A percentile compares a stretch with the other conserved stretches of the same genome.
phyloP scores from a whole-genome alignment of 2,329 filamentous ascomycete species.

The Thelonectria olida region DNA sequence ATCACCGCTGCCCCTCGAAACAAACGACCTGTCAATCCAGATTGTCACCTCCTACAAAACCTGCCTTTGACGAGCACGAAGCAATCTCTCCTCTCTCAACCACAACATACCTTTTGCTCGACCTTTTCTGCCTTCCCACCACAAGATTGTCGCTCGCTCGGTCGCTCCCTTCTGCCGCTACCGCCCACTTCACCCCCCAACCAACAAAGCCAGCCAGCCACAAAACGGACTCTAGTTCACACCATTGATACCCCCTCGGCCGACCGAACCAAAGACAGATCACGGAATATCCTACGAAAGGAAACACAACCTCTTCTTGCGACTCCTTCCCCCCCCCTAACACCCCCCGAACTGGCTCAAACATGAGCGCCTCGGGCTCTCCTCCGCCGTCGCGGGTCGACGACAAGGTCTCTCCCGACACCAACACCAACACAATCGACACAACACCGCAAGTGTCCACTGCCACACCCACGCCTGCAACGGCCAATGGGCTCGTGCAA shows the following conservation, averaged over 20 bases:
- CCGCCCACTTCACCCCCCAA: constrained; percentile 5
- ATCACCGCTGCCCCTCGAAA: not conserved
- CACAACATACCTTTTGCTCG: not conserved
- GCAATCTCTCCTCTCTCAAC: not conserved
- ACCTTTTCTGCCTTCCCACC: not conserved
- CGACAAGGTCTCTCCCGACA: constrained; percentile 29
- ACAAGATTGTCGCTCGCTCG: not conserved
- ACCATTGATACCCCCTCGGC: constrained; percentile 7
- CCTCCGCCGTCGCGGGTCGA: constrained; percentile 41
- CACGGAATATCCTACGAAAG: constrained; percentile 12
- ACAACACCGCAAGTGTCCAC: constrained; percentile 20
- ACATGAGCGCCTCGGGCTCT: constrained; percentile 34
- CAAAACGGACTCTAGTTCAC: not conserved
- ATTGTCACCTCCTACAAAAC: not conserved
- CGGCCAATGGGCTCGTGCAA: constrained; percentile 3
- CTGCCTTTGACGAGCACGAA: not conserved
- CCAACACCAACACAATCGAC: constrained; percentile 23
- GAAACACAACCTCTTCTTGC: not conserved
- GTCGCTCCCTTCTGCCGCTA: constrained; percentile 5
- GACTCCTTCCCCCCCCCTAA: not conserved
- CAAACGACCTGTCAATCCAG: not conserved
- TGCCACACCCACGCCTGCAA: constrained; percentile 14
- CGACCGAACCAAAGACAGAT: constrained; percentile 1
- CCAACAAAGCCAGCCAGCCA: constrained; percentile 11
- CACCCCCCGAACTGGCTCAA: constrained; percentile 17